Percentiles rank a stretch among this genome's conserved stretches.
phyloP scores from a whole-genome alignment of 2,329 filamentous ascomycete species.

The Colletotrichum spinosum region DNA sequence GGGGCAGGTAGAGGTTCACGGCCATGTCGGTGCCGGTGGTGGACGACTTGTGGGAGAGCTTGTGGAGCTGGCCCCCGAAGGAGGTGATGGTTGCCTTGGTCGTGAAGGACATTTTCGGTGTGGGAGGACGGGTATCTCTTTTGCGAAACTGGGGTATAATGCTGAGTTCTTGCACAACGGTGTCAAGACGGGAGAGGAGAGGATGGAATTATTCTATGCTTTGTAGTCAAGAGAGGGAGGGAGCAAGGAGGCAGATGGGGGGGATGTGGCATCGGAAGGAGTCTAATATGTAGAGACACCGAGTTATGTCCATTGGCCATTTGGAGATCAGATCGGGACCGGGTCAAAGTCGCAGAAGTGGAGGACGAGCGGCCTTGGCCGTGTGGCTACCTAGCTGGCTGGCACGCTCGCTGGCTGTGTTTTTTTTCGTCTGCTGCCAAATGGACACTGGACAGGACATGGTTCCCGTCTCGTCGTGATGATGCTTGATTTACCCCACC shows the following conservation, averaged over 20 bases:
- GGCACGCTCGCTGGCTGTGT: background rate
- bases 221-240: slow-evolving; percentile 24
- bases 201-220: slow-evolving; percentile 33
- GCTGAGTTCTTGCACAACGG: slow-evolving; percentile 8
- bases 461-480: slow-evolving; percentile 11
- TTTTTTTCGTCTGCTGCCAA: slow-evolving; percentile 25
- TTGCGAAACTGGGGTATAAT: slow-evolving; percentile 29
- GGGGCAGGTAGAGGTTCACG: slow-evolving; percentile 91
- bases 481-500: slow-evolving; percentile 34
- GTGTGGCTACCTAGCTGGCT: background rate
- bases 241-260: background rate
- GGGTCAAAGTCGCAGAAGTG: slow-evolving; percentile 31
- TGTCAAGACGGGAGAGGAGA: slow-evolving; percentile 5
- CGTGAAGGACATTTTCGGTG: slow-evolving; percentile 79
- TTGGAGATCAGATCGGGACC: slow-evolving; percentile 30
- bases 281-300: slow-evolving; percentile 37
- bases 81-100: slow-evolving; percentile 89
- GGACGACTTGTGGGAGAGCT: slow-evolving; percentile 86
- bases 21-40: slow-evolving; percentile 89
- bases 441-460: slow-evolving; percentile 1
- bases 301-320: slow-evolving; percentile 35
- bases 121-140: slow-evolving; percentile 7
- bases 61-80: slow-evolving; percentile 94
- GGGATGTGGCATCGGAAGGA: slow-evolving; percentile 25
- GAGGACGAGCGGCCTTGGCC: slow-evolving; percentile 33